phyloP scores from a whole-genome alignment of 805 yeast species.

The Saturnispora ahearnii region DNA sequence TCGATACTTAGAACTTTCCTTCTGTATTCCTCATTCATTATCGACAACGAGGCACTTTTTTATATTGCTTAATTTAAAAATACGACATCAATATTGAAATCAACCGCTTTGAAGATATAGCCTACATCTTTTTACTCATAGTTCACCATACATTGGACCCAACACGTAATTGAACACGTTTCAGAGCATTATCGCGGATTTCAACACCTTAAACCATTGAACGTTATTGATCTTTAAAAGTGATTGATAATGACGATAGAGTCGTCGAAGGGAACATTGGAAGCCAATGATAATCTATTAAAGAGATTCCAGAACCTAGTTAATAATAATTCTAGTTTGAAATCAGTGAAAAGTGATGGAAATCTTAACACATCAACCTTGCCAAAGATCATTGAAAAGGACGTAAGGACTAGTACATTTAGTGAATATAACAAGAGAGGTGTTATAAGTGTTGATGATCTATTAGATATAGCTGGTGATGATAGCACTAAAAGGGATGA shows the following conservation, averaged over 20 bases:
- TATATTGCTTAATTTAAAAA: too few relatives aligned
- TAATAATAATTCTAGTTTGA: not conserved
- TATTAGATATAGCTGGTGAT: conserved; percentile 20
- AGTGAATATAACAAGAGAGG: not conserved
- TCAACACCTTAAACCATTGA: not conserved
- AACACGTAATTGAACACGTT: not conserved
- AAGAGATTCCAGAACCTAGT: not conserved
- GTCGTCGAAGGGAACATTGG: not conserved
- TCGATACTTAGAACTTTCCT: too few relatives aligned
- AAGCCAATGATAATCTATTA: not conserved
- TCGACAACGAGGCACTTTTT: too few relatives aligned
- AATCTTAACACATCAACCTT: not conserved
- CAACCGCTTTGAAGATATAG: too few relatives aligned
- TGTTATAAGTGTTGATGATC: conserved; percentile 8
- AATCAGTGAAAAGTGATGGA: not conserved
- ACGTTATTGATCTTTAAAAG: not conserved
- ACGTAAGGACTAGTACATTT: not conserved
- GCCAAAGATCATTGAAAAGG: not conserved
- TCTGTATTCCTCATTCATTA: too few relatives aligned
- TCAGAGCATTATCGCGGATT: not conserved
- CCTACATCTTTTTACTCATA: too few relatives aligned
- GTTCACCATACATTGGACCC: too few relatives aligned
- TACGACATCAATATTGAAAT: too few relatives aligned
- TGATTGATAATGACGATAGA: not conserved
- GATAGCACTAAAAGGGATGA: conserved; percentile 15